Conservation (phyloP, 2,329 filamentous ascomycete genomes). For the Verticillium alfalfae region DNA sequence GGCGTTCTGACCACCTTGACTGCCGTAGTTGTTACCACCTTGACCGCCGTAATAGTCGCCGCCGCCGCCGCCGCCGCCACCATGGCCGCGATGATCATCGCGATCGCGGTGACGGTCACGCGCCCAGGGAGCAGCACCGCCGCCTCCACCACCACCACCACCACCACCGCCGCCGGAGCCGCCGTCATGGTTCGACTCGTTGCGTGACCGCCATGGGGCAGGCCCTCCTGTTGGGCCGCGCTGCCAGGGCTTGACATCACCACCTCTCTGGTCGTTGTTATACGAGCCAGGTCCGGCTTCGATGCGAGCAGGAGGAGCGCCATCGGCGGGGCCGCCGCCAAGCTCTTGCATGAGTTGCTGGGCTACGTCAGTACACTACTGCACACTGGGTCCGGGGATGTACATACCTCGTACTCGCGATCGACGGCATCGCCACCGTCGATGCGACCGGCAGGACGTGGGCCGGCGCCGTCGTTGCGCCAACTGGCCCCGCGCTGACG, state of each 20-base stretch:
- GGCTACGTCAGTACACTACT: conserved; percentile 30
- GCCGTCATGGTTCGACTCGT: conserved; percentile 35
- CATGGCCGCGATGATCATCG: conserved; percentile 34
- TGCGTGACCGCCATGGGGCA: conserved; percentile 69
- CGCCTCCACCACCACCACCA: conserved; percentile 33
- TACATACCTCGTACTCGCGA: conserved; percentile 84
- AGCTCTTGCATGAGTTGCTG: conserved; percentile 98
- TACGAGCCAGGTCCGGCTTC: conserved; percentile 72
- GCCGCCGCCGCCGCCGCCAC: conserved; percentile 10
- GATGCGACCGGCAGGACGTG: conserved; percentile 54
- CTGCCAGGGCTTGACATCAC: conserved; percentile 79
- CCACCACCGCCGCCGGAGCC: conserved; percentile 30
- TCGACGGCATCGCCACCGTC: conserved; percentile 80
- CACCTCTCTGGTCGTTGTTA: conserved; percentile 41
- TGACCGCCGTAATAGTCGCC: conserved; percentile 1
- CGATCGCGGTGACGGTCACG: conserved; percentile 45
- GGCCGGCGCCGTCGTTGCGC: conserved; percentile 68
- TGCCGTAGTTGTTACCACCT: conserved; percentile 41
- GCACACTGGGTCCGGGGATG: background rate
- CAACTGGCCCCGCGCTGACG: conserved; percentile 84
- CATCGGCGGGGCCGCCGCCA: conserved; percentile 62
- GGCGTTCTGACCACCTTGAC: conserved; percentile 16
- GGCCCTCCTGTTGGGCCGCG: conserved; percentile 76
- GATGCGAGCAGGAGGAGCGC: conserved; percentile 69
- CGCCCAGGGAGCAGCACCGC: conserved; percentile 54